phyloP scores from a whole-genome alignment of 108 stramenopile species.

The Skeletonema menzelii region DNA sequence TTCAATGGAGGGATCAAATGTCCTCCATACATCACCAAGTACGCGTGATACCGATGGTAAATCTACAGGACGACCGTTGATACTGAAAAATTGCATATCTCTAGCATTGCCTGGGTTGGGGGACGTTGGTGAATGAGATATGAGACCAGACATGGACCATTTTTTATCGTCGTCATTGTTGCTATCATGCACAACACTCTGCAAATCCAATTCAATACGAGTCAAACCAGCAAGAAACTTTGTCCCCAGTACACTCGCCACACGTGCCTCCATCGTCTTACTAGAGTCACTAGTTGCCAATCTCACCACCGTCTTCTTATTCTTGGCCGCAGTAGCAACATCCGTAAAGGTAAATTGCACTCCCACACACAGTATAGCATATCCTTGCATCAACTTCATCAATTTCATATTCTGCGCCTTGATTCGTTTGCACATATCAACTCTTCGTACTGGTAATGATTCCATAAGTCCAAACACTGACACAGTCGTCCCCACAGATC shows the following conservation, averaged over 20 bases:
- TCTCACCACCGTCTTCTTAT: conserved; percentile 37
- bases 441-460: conserved; percentile 79
- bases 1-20: conserved; percentile 54
- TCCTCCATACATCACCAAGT: conserved; percentile 82
- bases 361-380: conserved; percentile 75
- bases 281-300: conserved; percentile 55
- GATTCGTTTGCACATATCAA: conserved; percentile 71
- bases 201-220: conserved; percentile 50
- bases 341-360: conserved; percentile 74
- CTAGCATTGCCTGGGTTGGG: conserved; percentile 32
- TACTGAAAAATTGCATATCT: conserved; percentile 89
- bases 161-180: neutral
- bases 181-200: conserved; percentile 2
- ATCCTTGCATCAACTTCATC: conserved; percentile 75
- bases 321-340: conserved; percentile 14
- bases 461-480: conserved; percentile 79
- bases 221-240: conserved; percentile 59
- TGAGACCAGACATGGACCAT: conserved; percentile 74
- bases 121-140: conserved; percentile 77
- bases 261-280: conserved; percentile 55
- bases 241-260: conserved; percentile 64
- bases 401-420: conserved; percentile 67
- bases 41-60: conserved; percentile 74
- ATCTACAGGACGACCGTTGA: conserved; percentile 97
- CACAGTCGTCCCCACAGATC: conserved; percentile 87